phyloP scores from a whole-genome alignment of 169 alveolate genomes.

The Perkinsus olseni region DNA sequence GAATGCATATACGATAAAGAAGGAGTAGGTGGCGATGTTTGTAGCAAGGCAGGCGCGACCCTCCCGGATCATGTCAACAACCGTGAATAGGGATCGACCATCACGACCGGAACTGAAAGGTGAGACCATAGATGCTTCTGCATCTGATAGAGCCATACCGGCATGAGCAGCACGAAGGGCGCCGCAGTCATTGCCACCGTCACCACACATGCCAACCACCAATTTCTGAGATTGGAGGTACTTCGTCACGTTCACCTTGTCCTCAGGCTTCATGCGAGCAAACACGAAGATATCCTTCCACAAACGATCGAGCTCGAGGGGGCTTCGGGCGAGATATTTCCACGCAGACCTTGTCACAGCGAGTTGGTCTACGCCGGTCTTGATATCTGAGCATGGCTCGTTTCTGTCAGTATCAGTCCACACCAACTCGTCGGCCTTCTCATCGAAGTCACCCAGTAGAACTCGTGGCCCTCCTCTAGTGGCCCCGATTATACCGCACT shows the following conservation, averaged over 20 bases:
- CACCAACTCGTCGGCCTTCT: neutral
- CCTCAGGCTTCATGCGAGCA: too few relatives aligned
- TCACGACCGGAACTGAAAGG: slow-evolving; percentile 14
- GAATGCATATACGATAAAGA: slow-evolving; percentile 71
- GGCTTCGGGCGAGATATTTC: too few relatives aligned
- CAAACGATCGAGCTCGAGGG: too few relatives aligned
- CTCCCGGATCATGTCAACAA: slow-evolving; percentile 45
- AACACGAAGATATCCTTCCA: too few relatives aligned
- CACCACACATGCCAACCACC: slow-evolving; percentile 53
- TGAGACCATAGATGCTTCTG: slow-evolving; percentile 14
- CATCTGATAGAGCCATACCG: slow-evolving; percentile 30
- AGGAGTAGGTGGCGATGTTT: slow-evolving; percentile 73
- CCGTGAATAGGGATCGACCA: neutral
- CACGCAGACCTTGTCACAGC: too few relatives aligned
- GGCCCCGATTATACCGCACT: neutral
- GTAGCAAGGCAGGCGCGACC: slow-evolving; percentile 80
- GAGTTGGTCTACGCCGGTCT: neutral
- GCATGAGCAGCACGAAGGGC: slow-evolving; percentile 38
- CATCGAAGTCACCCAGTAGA: neutral
- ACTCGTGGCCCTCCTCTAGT: neutral
- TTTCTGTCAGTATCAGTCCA: neutral
- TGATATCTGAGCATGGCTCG: neutral
- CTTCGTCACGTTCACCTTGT: too few relatives aligned
- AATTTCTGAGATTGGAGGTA: neutral
- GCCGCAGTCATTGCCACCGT: slow-evolving; percentile 37